Evolutionary conservation across 1,284 basidiomycete species (phyloP), one percentile per base, ranked within the genome.

Genomic region (Veloporphyrellus conicus): DNA sequence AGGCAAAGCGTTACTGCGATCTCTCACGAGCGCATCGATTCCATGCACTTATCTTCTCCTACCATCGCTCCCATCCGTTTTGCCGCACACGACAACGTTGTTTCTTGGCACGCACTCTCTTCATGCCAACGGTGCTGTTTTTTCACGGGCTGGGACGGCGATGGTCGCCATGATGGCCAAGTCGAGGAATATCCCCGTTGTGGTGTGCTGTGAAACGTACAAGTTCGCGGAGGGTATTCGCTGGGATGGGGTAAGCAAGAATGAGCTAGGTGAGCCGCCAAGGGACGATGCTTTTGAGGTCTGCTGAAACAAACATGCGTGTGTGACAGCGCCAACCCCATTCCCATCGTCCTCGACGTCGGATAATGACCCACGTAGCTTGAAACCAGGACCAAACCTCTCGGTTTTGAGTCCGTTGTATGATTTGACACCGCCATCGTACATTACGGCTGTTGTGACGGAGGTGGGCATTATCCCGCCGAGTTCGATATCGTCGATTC

Each of bases 141-240:
- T 91, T 68, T 90, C 93, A 12, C 81, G 96, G 44, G 90, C 93
- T 0, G 96, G 96, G 20, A 98, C 94, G 2, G 95, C 95, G 0
- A 80, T 94, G 54, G 91, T 97, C 19, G 92, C 95, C 0, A 94
- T 99, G 92, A 84, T 98, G 76, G 91, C 93, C 0, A 90, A 92
- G 66, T 82, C 84, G 46, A 81, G 88, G 61, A 85, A 84, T 18
- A 86, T 98, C 1, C 96, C 96, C 7, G 93, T 98, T 15, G 84
- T 99, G 43, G 93, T 95, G 15, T 97, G 93, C 60, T 96, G 94
- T 59, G 96, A 99, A 71, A 99, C 96, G 16, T 98, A 98, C 76
- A 99, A 99, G 68, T 98, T 96, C 61, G 89, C 89, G 19, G 96
- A 99, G 59, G 82, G 84, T 29, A 87, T 99, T 29, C 87, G 92